Evolutionary conservation across 805 yeast species (phyloP), one percentile per base, ranked within the genome.

Genomic region (Cyberlindnera mycetangii): DNA sequence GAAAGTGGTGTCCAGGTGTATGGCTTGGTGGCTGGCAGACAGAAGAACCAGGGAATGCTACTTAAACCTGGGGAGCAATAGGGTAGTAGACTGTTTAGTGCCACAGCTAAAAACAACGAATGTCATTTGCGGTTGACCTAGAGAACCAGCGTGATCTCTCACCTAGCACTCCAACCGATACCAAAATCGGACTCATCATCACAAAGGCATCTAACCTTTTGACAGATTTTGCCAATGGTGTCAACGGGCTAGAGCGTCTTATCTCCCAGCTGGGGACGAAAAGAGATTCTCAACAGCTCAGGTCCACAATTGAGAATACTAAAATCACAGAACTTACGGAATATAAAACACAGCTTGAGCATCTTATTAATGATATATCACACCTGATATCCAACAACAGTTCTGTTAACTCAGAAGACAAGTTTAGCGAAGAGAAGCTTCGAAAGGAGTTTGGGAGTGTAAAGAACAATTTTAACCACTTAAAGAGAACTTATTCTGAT

Each of bases 401-500:
- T 12, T 16, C 31, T 20, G 46, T 52, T 15, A 43, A 44, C 5
- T 48, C 52, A 17, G 54, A 53, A 30, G 60, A 53, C 32, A 54
- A 51, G 35, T 59, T 58, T 45, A 58, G 58, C 31, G 60, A 57
- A 37, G 64, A 59, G 32, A 74, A 84, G 45, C 61, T 86, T 16
- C 66, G 69, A 14, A 69, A 68, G 18, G 92, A 86, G 60, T 80
- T 78, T 53, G 68, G 68, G 24, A 73, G 70, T 16, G 69, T 85
- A 17, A 72, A 75, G 49, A 65, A 65, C 35, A 74, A 64, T 58
- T 79, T 67, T 61, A 71, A 60, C 24, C 50, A 58, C 18, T 53
- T 76, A 11, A 67, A 72, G 49, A 62, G 76, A 24, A 60, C 67
- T 7, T 83, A 81, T 50, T 66, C 68, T 17, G 85, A 75, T 38